Evolutionary conservation across 768 basidiomycete genomes (phyloP), one percentile per base, ranked within the genome.

Genomic region (Boletellus ananiceps): DNA sequence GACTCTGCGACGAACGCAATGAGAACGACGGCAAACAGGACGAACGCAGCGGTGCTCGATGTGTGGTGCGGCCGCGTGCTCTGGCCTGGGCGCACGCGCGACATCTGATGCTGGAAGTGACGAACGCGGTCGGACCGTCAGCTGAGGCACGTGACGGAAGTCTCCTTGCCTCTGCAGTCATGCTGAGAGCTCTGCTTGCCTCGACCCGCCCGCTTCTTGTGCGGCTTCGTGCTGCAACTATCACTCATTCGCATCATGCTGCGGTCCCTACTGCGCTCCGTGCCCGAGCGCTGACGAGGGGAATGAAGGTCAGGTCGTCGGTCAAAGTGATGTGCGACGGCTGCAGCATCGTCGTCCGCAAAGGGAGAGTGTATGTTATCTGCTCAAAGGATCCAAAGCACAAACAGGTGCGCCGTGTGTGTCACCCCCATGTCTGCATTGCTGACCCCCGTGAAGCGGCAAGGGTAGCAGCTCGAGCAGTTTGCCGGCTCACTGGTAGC

Each of bases 341-440:
- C 12, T 99, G 95, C 71, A 83, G 75, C 56, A 73, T 95, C 41
- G 95, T 97, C 32, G 80, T 78, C 69, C 74, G 94, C 60, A 93
- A 96, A 67, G 93, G 93, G 39, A 82, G 86, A 59, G 80, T 97
- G 32, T 96, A 94, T 70, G 83, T 97, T 38, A 80, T 96, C 21
- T 98, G 95, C 69, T 83, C 83, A 15, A 91, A 89, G 65, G 92
- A 98, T 59, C 90, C 94, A 2, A 97, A 95, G 67, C 95, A 98
- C 67, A 97, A 97, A 69, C 94, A 97, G 84, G 94, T 90, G 50
- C 44, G 78, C 61, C 27, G 25, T 44, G 23, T 29, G 33, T 21
- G 11, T 44, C 37, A 21, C n/a, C 31, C 23, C 46, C 16, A 34
- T 16, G 25, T 38, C 18, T 31, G n/a, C 27, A 52, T 42, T 52